Percentiles rank a stretch among this genome's conserved stretches.
Evolutionary conservation across 805 yeast species (phyloP).

Genomic region (Debaryomyces hansenii): DNA sequence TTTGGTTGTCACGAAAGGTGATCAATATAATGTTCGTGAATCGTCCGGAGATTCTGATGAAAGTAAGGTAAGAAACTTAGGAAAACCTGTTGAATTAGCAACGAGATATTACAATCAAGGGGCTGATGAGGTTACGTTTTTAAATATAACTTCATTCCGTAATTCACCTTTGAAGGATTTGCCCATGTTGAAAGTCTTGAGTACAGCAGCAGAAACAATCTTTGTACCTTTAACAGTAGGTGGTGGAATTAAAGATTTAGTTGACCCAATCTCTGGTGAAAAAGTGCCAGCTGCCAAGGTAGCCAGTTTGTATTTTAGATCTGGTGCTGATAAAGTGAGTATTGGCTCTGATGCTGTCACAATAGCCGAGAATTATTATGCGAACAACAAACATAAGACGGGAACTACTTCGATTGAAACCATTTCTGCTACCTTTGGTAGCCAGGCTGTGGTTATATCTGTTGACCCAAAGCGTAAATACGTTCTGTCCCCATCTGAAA

Average conservation of each 20-base stretch:
- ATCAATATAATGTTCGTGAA: constrained; percentile 96
- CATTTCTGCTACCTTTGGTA: constrained; percentile 88
- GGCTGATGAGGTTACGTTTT: constrained; percentile 94
- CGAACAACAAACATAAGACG: constrained; percentile 51
- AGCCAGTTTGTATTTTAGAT: constrained; percentile 86
- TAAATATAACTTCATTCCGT: constrained; percentile 93
- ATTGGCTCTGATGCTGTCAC: constrained; percentile 97
- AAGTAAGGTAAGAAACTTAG: constrained; percentile 80
- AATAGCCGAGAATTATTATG: constrained; percentile 83
- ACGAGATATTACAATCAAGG: constrained; percentile 89
- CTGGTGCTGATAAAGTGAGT: constrained; percentile 98
- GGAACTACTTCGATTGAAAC: constrained; percentile 92
- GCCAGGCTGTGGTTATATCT: constrained; percentile 95
- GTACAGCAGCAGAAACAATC: constrained; percentile 79
- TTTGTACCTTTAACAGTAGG: constrained; percentile 98
- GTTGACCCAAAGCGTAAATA: constrained; percentile 95
- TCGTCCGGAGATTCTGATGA: constrained; percentile 34
- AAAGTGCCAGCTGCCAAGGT: constrained; percentile 82
- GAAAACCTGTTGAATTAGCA: constrained; percentile 95
- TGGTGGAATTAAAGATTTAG: constrained; percentile 92
- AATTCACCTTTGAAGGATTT: constrained; percentile 90
- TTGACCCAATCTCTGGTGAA: constrained; percentile 78
- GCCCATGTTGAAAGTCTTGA: constrained; percentile 92
- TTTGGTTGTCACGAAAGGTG: constrained; percentile 97
- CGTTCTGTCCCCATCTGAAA: constrained; percentile 58